These are phyloP conservation scores for Sutorius eximius DNA, from an alignment of 1,284 basidiomycete species.

Conservation along the genomic window DNA sequence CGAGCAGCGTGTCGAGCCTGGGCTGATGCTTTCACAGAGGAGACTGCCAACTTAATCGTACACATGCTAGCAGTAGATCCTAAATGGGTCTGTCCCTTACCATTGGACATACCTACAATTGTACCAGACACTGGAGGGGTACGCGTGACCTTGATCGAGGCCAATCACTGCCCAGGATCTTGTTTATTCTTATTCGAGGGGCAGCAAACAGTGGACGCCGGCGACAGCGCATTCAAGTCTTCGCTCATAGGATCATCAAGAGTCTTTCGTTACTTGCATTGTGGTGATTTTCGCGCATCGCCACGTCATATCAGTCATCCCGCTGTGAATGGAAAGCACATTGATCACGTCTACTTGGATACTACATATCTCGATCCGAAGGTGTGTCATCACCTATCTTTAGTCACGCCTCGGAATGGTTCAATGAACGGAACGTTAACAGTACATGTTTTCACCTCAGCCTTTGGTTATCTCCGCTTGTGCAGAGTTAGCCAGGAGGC, in stretches of 20 bases:
- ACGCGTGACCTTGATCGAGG: slow-evolving; percentile 90
- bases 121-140: slow-evolving; percentile 88
- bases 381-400: slow-evolving; percentile 38
- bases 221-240: slow-evolving; percentile 75
- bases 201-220: slow-evolving; percentile 82
- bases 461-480: slow-evolving; percentile 91
- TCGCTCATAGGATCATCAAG: slow-evolving; percentile 67
- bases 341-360: slow-evolving; percentile 92
- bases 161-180: slow-evolving; percentile 97
- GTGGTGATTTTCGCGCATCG: slow-evolving; percentile 91
- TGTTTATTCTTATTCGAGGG: slow-evolving; percentile 95
- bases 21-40: slow-evolving; percentile 29
- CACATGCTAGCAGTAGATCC: slow-evolving; percentile 87
- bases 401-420: not conserved
- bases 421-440: not conserved
- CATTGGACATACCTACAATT: slow-evolving; percentile 72
- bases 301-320: slow-evolving; percentile 85
- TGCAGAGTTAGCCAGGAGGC: slow-evolving; percentile 72
- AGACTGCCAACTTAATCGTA: slow-evolving; percentile 88
- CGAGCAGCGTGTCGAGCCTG: not conserved
- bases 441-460: slow-evolving; percentile 96
- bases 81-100: slow-evolving; percentile 85
- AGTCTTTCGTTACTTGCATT: slow-evolving; percentile 89
- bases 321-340: slow-evolving; percentile 69
- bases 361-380: slow-evolving; percentile 95